Base-by-base conservation (phyloP, 2,329 filamentous ascomycete species). In the Aureobasidium pullulans region DNA sequence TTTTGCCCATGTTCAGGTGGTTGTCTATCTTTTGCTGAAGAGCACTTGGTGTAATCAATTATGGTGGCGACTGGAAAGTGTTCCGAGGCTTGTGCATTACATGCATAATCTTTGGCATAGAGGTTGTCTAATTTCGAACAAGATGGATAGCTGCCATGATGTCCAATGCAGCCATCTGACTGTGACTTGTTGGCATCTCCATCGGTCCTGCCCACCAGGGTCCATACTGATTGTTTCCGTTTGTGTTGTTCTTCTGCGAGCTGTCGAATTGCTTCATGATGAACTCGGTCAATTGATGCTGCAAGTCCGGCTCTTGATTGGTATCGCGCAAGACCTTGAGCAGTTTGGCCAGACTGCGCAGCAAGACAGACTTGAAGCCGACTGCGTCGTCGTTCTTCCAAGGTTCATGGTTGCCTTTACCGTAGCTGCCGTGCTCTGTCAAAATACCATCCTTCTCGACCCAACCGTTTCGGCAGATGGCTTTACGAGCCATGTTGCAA, bases 141-240 rank as follows among this genome's bases (percentile, higher is more conserved):
- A 67, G 52, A 60, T 60, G 63, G 15, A 63, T 64, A 31, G 64
- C 64, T 28, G 67, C 67, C 67, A 69, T 67, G n/a, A 68, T 63
- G 63, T 69, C 67, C 29, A 69, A 31, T 39, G 65, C 64, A 29
- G 67, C 65, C 65, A 69, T 64, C 47, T 69, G 67, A 32, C 61
- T 63, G 42, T 69, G 67, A 49, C 63, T 64, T 1, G 67, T 69
- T 9, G 65, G 64, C 42, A 47, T 58, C 34, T 67, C 67, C 39
- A 65, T 66, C 11, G 67, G 67, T 1, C 67, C 67, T 37, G 61
- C 59, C 67, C 67, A 69, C 67, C 67, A 69, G 11, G 67, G 67
- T 10, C 67, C 67, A 61, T 69, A 69, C 59, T 67, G 66, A 5
- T 63, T 63, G 19, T 62, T 66, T 1, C 67, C 65, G 40, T 69